Conservation (phyloP, 441 rosid genomes). For the Capsella rubella region DNA sequence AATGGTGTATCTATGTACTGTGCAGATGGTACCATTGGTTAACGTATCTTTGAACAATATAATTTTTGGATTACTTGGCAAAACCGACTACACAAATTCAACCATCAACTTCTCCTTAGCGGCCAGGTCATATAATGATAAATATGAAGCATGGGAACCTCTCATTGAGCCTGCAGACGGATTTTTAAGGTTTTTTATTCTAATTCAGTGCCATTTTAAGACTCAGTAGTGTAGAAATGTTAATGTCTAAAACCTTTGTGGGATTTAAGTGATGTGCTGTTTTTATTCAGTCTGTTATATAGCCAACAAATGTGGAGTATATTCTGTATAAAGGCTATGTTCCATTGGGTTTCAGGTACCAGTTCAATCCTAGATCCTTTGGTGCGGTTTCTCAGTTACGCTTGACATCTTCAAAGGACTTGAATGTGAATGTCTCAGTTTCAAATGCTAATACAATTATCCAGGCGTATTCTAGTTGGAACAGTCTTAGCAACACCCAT, state of each 20-base stretch:
- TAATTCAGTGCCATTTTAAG: conserved; percentile 11
- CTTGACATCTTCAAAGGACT: conserved; percentile 74
- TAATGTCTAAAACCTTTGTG: conserved; percentile 8
- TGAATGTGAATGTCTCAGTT: conserved; percentile 88
- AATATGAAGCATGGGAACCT: conserved; percentile 96
- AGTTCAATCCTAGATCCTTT: conserved; percentile 74
- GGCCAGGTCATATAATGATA: conserved; percentile 95
- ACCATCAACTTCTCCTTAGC: conserved; percentile 82
- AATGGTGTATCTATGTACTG: conserved; percentile 40
- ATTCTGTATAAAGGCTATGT: conserved; percentile 38
- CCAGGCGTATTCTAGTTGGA: conserved; percentile 99
- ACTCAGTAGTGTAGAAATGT: conserved; percentile 21
- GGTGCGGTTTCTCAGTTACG: conserved; percentile 91
- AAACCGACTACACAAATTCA: conserved; percentile 71
- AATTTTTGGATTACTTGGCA: conserved; percentile 78
- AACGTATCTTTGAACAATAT: conserved; percentile 80
- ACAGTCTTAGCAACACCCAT: conserved; percentile 69
- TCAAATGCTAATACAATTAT: conserved; percentile 89
- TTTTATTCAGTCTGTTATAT: conserved; percentile 21
- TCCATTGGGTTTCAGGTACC: conserved; percentile 69
- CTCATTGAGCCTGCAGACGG: conserved; percentile 92
- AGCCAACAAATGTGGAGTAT: conserved; percentile 6
- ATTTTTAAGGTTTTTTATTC: conserved; percentile 61
- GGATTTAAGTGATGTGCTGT: conserved; percentile 18
- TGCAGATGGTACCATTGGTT: conserved; percentile 98